Base-by-base conservation (phyloP, 805 yeast genomes). In the Candida silvicultrix region DNA sequence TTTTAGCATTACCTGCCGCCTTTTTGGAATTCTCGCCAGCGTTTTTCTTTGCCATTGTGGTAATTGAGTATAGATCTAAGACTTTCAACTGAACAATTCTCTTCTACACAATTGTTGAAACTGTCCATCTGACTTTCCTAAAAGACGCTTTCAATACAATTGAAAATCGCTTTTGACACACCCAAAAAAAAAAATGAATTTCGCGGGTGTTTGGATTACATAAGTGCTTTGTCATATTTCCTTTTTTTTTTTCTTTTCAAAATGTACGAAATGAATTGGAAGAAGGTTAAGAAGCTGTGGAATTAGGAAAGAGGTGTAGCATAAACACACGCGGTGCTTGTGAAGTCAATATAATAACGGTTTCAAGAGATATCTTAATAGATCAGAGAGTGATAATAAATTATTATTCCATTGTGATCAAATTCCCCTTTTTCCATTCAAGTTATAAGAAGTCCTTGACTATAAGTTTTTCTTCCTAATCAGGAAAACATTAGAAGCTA, bases 1-100 rank as follows among this genome's bases (percentile, higher is more conserved):
- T 83, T 49, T 70, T 73, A 41, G 85, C 85, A 53, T 81, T 77
- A 25, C 85, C 85, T 7, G 79, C 78, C 0, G 74, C 84, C 58
- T 78, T 78, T 63, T 77, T 78, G 29, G 74, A 50, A 65, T 77
- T 78, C 51, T 73, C 80, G 36, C 71, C 77, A 22, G 66, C 67
- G 52, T 65, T 58, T 50, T 69, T 65, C 58, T 73, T 73, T 5
- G 78, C 81, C 81, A 76, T 76, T 42, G 10, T 41, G 16, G n/a
- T 7, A 10, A 28, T 28, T 37, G 25, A n/a, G 10, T 21, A 21
- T 15, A 4, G 25, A 20, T 14, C 8, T 10, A 6, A 14, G n/a
- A n/a, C n/a, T n/a, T n/a, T 12, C 8, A 3, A 37, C 12, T 37
- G 23, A 29, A 4, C 21, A 28, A 7, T 25, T 12, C 15, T 38